These are phyloP conservation scores for Prinsepia uniflora DNA, from an alignment of 306 rosid species.

Conservation along the genomic window DNA sequence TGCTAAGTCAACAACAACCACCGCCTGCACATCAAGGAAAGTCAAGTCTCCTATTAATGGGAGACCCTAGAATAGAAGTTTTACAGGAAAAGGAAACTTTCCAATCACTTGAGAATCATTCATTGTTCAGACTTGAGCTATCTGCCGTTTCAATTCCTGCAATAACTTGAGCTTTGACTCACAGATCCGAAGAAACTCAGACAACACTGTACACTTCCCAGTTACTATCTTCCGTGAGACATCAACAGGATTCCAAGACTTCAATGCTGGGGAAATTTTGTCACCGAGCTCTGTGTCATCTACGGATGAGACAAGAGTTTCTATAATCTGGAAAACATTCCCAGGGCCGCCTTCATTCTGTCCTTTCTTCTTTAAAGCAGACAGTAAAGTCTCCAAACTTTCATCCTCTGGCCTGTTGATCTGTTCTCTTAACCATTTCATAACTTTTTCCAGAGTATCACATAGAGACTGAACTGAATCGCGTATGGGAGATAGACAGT, in stretches of 20 bases:
- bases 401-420: slow-evolving; percentile 54
- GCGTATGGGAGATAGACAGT: slow-evolving; percentile 38
- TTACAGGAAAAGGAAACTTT: background rate
- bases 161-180: slow-evolving; percentile 56
- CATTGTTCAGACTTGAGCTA: slow-evolving; percentile 54
- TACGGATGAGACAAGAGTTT: slow-evolving; percentile 41
- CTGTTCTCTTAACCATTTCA: slow-evolving; percentile 56
- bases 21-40: background rate
- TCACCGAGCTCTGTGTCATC: slow-evolving; percentile 53
- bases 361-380: slow-evolving; percentile 38
- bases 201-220: slow-evolving; percentile 54
- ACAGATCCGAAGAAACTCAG: slow-evolving; percentile 58
- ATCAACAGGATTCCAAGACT: slow-evolving; percentile 70
- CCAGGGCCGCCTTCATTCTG: slow-evolving; percentile 77
- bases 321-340: slow-evolving; percentile 48
- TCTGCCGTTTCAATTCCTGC: slow-evolving; percentile 58
- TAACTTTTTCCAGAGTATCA: slow-evolving; percentile 49
- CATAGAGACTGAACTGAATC: slow-evolving; percentile 53
- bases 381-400: slow-evolving; percentile 48
- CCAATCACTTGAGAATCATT: background rate
- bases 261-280: slow-evolving; percentile 51
- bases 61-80: background rate
- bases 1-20: background rate
- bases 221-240: slow-evolving; percentile 64
- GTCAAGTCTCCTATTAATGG: background rate